Evolutionary conservation across 225 moss, liverwort and hornwort genomes (phyloP), one percentile per base, ranked within the genome.

Genomic region (Polytrichum commune): DNA sequence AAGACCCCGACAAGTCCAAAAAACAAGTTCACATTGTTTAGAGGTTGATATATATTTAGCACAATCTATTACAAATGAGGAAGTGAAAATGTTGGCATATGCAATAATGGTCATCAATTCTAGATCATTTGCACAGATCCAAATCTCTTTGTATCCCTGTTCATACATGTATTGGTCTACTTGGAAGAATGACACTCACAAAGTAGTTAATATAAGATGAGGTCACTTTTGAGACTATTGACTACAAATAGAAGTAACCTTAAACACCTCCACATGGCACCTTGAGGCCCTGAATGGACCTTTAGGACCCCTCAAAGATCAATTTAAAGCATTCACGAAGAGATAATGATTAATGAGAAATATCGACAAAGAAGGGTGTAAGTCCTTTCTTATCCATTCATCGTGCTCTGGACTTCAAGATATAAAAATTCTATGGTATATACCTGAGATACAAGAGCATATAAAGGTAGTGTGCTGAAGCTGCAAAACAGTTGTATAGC

Each of bases 371-470:
- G 57, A 55, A 62, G 55, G 9, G 25, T 16, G 8, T 24, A 57
- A 55, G 66, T 27, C 28, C 7, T 18, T 67, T 8, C 29, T 19
- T 30, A 26, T 65, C 18, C 6, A 9, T 19, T 33, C 6, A 55
- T 65, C 25, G 7, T 27, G 25, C 65, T 18, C 18, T 0, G 10
- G 10, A 38, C 38, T 2, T 2, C 9, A 38, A 38, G 38, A 2
- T 10, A 38, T 46, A 46, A 46, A 46, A 16, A 46, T 46, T 10
- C 3, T 4, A 46, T 46, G 13, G 7, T 29, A 55, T 18, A 6
- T 83, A 94, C 90, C 92, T 94, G 90, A 24, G 90, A 88, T 72
- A 94, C 85, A 68, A 94, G 90, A 60, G 91, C 82, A 3, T 84
- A 90, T 26, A 94, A 86, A 3, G 92, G 92, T 16, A 92, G 76